Percentiles rank a stretch among this genome's conserved stretches.
These are phyloP conservation scores for Hebeloma cylindrosporum DNA, from an alignment of 768 basidiomycete species.

Conservation along the genomic window DNA sequence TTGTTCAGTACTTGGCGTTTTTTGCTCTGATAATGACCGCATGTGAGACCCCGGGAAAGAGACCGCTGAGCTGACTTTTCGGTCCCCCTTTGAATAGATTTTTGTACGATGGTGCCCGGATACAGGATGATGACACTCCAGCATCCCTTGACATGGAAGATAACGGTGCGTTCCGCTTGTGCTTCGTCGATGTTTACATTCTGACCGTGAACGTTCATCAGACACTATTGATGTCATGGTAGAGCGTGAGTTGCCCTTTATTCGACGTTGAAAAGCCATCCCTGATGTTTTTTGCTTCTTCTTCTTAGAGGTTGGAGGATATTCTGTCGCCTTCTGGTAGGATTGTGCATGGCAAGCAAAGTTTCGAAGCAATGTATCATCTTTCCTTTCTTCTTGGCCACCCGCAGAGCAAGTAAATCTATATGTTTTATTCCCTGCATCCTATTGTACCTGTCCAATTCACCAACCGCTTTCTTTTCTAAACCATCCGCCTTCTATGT, in stretches of 20 bases:
- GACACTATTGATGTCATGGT: constrained; percentile 98
- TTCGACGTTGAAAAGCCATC: constrained; percentile 4
- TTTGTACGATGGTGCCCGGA: constrained; percentile 85
- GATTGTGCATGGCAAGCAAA: constrained; percentile 9
- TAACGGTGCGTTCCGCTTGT: constrained; percentile 53
- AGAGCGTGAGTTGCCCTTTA: constrained; percentile 57
- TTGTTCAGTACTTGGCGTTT: constrained; percentile 5
- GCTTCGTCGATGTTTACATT: constrained; percentile 3
- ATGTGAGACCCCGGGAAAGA: constrained; percentile 8
- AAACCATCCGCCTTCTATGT: neutral
- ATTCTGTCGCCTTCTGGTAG: constrained; percentile 14
- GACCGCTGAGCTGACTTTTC: constrained; percentile 6
- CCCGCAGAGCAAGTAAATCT: constrained; percentile 3
- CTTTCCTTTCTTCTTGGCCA: constrained; percentile 8
- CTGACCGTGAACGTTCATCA: constrained; percentile 24
- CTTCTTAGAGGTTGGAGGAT: constrained; percentile 47
- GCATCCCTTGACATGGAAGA: constrained; percentile 85
- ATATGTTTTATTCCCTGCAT: constrained; percentile 6
- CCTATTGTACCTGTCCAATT: constrained; percentile 8
- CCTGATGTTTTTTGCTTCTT: constrained; percentile 10
- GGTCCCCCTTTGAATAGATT: constrained; percentile 52
- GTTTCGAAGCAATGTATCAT: constrained; percentile 13
- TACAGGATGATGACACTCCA: constrained; percentile 89
- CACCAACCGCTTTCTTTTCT: neutral
- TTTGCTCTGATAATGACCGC: constrained; percentile 1